These are phyloP conservation scores for Parsonsia alboflavescens DNA, from an alignment of 257 asterid species.

Conservation along the genomic window DNA sequence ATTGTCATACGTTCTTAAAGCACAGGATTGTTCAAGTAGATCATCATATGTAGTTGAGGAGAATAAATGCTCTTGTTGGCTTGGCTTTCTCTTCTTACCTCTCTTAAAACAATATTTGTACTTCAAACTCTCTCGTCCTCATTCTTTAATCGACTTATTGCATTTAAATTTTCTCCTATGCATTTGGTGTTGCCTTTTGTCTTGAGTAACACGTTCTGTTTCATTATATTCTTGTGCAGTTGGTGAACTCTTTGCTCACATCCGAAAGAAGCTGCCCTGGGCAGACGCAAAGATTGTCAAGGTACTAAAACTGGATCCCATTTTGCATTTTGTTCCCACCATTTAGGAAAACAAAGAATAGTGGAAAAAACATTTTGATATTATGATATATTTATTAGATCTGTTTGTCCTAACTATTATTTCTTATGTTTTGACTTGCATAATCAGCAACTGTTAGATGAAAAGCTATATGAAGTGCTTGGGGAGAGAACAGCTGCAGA, in stretches of 20 bases:
- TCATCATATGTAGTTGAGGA: too few relatives aligned
- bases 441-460: constrained; percentile 69
- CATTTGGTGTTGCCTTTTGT: background rate
- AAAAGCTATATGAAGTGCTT: constrained; percentile 56
- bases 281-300: constrained; percentile 86
- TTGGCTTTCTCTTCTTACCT: background rate
- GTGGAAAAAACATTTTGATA: background rate
- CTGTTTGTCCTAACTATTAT: background rate
- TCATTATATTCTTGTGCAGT: constrained; percentile 33
- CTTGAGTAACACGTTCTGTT: constrained; percentile 5
- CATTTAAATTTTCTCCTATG: background rate
- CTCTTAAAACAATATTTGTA: background rate
- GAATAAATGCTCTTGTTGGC: background rate
- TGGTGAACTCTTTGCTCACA: constrained; percentile 68
- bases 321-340: background rate
- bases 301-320: constrained; percentile 34
- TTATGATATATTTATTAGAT: background rate
- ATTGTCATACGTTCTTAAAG: background rate
- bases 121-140: too few relatives aligned
- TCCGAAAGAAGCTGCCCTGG: constrained; percentile 91
- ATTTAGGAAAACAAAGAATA: background rate
- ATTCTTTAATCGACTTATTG: background rate
- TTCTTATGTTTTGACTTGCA: constrained; percentile 12
- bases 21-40: background rate
- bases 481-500: constrained; percentile 91